Evolutionary conservation across 2,329 filamentous ascomycete species (phyloP).

Genomic region (Penicillium nordicum): DNA sequence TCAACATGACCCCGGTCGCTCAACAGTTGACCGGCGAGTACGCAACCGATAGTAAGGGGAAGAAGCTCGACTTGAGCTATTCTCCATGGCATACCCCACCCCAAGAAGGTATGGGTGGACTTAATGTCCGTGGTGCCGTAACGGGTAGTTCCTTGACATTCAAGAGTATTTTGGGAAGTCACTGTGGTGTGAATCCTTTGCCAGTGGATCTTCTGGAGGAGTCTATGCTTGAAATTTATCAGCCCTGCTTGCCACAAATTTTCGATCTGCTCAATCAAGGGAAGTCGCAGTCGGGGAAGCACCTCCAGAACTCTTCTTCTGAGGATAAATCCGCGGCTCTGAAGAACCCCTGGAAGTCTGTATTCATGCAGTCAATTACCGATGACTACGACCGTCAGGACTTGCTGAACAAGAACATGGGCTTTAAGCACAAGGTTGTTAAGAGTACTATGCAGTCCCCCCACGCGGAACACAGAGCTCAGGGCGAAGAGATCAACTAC

Average conservation of each 20-base stretch:
- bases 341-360: constrained; percentile 32
- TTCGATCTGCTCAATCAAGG: constrained; percentile 37
- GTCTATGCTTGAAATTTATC: constrained; percentile 35
- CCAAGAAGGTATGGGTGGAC: constrained; percentile 28
- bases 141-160: constrained; percentile 41
- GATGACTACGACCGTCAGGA: constrained; percentile 40
- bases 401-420: constrained; percentile 35
- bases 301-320: neutral
- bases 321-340: constrained; percentile 9
- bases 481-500: constrained; percentile 42
- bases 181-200: constrained; percentile 41
- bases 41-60: constrained; percentile 30
- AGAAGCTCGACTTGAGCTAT: constrained; percentile 19
- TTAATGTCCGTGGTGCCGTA: constrained; percentile 38
- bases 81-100: constrained; percentile 21
- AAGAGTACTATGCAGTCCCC: constrained; percentile 28
- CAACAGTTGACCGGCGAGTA: constrained; percentile 38
- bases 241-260: constrained; percentile 41
- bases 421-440: constrained; percentile 31
- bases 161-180: constrained; percentile 39
- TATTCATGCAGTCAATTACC: constrained; percentile 41
- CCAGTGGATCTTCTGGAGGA: constrained; percentile 43
- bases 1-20: constrained; percentile 29
- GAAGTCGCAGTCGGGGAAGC: constrained; percentile 14
- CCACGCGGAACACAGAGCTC: constrained; percentile 31